phyloP scores from a whole-genome alignment of 2,329 filamentous ascomycete species.

The Dryadomyces sulphureus region DNA sequence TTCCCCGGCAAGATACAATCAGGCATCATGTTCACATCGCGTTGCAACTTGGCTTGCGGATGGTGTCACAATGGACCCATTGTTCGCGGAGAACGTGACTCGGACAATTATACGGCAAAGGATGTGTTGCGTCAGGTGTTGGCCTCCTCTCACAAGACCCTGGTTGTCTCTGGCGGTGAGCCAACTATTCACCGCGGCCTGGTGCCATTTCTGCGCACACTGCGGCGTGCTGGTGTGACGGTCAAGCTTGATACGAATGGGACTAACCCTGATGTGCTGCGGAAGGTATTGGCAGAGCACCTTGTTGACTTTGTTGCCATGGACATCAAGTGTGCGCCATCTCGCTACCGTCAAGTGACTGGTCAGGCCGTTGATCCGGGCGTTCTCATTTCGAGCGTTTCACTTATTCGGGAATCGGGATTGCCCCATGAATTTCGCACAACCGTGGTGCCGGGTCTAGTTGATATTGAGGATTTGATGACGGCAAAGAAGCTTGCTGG shows the following conservation, averaged over 20 bases:
- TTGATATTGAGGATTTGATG: background rate
- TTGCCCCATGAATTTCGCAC: background rate
- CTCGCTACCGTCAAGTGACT: background rate
- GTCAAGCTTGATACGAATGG: background rate
- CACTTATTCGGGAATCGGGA: background rate
- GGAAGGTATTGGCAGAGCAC: background rate
- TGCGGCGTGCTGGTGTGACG: background rate
- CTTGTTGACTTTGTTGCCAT: background rate
- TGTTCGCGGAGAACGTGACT: background rate
- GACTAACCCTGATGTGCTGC: background rate
- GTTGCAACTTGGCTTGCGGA: background rate
- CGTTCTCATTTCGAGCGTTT: background rate
- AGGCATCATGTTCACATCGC: background rate
- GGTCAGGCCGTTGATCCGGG: background rate
- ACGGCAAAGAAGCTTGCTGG: background rate
- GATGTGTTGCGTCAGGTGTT: background rate
- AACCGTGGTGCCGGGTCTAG: background rate
- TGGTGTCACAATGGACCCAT: background rate
- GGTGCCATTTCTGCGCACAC: background rate
- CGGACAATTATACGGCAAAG: background rate
- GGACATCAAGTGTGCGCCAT: conserved; percentile 1
- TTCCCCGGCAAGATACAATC: background rate
- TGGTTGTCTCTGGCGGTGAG: conserved; percentile 1
- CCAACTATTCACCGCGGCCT: conserved; percentile 1
- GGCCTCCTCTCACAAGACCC: background rate